Evolutionary conservation across 2,329 filamentous ascomycete genomes (phyloP), one percentile per base, ranked within the genome.

Genomic region (Cladosporium sp.): DNA sequence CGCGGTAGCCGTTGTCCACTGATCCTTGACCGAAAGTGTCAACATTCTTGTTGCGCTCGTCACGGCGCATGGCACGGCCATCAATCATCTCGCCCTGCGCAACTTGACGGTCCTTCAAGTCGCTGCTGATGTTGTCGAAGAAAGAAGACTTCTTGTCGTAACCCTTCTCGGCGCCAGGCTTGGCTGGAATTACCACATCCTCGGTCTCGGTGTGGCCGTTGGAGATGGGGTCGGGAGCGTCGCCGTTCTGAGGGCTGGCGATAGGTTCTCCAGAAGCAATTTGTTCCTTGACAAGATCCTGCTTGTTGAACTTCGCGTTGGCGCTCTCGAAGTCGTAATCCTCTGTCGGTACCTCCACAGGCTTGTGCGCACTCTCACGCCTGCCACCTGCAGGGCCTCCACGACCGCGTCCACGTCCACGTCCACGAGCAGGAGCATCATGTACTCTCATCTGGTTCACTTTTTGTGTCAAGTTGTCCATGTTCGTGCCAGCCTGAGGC

Each of bases 11-110:
- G 16, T 71, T 89, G 72, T 99, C 95, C 26, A 99, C 93, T 71
- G 93, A 97, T 62, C 93, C 93, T 78, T 98, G 93, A 10, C 95
- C 95, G 72, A 99, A 99, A 0, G 95, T 99, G 80, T 99, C 95
- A 75, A 99, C 91, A 77, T 98, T 98, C 81, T 92, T 93, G 78
- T 90, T 92, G 77, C 96, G 91, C 77, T 98, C 95, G 78, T 98
- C 93, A 46, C 89, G 90, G 63, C 95, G 89, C 88, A 95, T 96
- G 77, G 96, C 92, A 57, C 91, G 88, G 35, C 92, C 93, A 65
- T 90, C 89, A n/a, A 88, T 84, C 68, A 87, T 85, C 5, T 85
- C 85, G 50, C 83, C 76, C 35, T 78, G 83, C 59, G 74, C 69
- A 61, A 91, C 88, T 52, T 55, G 50, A 52, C 95, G 88, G 70